Evolutionary conservation across 345 rosid genomes (phyloP), one percentile per base, ranked within the genome.

Genomic region (Populus tremula): DNA sequence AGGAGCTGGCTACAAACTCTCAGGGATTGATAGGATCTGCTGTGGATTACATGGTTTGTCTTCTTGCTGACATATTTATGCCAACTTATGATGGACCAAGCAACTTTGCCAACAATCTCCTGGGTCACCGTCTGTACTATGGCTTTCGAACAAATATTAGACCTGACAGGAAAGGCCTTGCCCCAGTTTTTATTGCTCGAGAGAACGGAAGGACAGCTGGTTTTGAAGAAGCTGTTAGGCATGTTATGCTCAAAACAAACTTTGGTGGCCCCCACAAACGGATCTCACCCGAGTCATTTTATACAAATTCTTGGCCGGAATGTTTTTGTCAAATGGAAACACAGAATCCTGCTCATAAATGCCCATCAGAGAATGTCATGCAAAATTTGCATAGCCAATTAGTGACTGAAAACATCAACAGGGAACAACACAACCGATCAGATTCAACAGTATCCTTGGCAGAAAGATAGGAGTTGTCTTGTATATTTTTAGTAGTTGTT

Each of bases 11-110:
- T 69, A 77, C 88, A 36, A 90, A 89, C 75, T 82, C 87, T 47
- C 88, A 63, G 41, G 99, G 99, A 23, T 85, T 96, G 78, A 63
- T 92, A 81, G 99, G 99, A 50, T 96, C 99, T 70, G 99, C 98
- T 72, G 99, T 96, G 74, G 99, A 96, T 92, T 96, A 96, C 88
- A 94, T 96, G 97, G 98, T 96, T 67, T 94, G 99, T 85, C 93
- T 96, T 36, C 97, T 94, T 35, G 92, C 98, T 16, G 97, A 94
- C 85, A 92, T 96, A 72, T 96, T 96, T 75, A 88, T 96, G 97
- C 98, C 98, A 79, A 96, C 99, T 61, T 96, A 96, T 72, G 99
- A 96, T 70, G 99, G 99, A 73, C 99, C 99, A 17, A 96, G 99
- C 91, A 96, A 96, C 85, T 96, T 94, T 77, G 99, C 98, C 72